Evolutionary conservation across 1,139 yeast species (phyloP).

Genomic region (Taiozyma sp.): DNA sequence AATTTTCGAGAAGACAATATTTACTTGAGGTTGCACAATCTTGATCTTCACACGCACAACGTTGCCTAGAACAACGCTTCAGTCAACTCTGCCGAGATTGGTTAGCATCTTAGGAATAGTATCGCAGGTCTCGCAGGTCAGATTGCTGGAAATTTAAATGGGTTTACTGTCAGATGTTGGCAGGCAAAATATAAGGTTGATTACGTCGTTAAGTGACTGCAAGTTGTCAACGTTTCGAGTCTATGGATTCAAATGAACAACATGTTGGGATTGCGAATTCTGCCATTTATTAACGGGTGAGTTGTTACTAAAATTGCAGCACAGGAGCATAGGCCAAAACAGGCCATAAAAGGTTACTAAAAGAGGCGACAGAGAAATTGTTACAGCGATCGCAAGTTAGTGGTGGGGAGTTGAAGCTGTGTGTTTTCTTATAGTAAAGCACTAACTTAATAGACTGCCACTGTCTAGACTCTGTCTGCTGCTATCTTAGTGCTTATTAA

Average conservation of each 20-base stretch:
- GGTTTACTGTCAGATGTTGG: no score
- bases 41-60: not conserved
- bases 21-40: not conserved
- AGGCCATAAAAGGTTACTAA: no score
- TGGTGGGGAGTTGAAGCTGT: no score
- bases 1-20: no score
- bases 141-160: no score
- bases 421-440: no score
- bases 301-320: not conserved
- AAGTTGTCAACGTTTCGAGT: not conserved
- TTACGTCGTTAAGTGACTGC: not conserved
- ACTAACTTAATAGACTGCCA: no score
- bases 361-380: not conserved
- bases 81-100: not conserved
- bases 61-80: not conserved
- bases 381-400: no score
- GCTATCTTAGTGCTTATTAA: no score
- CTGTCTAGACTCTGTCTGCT: no score
- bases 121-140: no score
- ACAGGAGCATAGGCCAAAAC: not conserved
- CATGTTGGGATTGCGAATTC: not conserved
- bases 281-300: not conserved
- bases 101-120: not conserved
- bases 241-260: not conserved
- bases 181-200: no score